A percentile compares a stretch with the other conserved stretches of the same genome.
Evolutionary conservation across 2,329 filamentous ascomycete species (phyloP).

Genomic region (Cordyceps cateniannulata): DNA sequence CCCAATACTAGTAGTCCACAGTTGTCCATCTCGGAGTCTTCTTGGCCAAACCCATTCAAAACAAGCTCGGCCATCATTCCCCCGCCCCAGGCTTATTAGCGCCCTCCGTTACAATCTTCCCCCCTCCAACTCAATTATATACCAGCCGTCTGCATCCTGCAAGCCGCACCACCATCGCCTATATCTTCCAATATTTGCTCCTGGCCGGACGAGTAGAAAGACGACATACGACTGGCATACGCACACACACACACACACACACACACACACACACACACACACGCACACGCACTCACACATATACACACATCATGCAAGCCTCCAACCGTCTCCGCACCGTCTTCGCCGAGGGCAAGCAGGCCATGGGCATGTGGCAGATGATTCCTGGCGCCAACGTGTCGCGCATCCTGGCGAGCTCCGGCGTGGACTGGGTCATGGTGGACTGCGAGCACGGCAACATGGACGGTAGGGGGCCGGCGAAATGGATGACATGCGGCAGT

Average conservation of each 20-base stretch:
- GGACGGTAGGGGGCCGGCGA: conserved; percentile 27
- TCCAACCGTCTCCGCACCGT: conserved; percentile 43
- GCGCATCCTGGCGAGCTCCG: conserved; percentile 51
- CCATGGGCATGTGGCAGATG: conserved; percentile 58
- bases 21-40: not conserved
- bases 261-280: conserved; percentile 1
- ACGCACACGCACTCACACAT: not conserved
- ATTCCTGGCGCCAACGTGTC: conserved; percentile 55
- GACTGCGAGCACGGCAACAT: conserved; percentile 49
- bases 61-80: not conserved
- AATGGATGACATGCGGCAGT: not conserved
- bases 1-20: not conserved
- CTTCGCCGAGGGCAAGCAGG: conserved; percentile 41
- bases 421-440: conserved; percentile 61
- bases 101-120: not conserved
- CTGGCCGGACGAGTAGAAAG: not conserved
- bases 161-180: not conserved
- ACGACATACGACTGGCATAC: not conserved
- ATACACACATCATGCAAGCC: conserved; percentile 29
- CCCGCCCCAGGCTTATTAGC: not conserved
- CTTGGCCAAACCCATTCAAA: not conserved
- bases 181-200: not conserved
- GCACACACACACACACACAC: conserved; percentile 11
- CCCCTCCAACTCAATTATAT: not conserved
- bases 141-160: not conserved